A percentile compares a stretch with the other conserved stretches of the same genome.
Conservation (phyloP, 805 yeast genomes). For the Starmerella vaccinii region DNA sequence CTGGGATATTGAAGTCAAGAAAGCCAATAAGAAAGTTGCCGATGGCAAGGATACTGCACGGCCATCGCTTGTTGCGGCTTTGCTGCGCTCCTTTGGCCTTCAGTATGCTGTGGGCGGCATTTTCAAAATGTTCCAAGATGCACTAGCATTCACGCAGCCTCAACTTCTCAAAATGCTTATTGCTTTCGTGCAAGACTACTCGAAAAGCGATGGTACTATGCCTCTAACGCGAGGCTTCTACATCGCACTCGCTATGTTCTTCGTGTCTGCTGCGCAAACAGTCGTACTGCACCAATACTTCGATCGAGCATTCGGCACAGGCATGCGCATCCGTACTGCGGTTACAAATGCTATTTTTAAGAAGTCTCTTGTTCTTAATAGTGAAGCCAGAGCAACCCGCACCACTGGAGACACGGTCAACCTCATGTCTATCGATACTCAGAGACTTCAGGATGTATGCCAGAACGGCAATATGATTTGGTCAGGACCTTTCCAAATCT, state of each 20-base stretch:
- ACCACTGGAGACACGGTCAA: conserved; percentile 91
- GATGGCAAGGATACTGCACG: not conserved
- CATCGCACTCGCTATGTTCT: conserved; percentile 55
- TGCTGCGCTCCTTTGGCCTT: conserved; percentile 62
- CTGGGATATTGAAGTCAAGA: conserved; percentile 51
- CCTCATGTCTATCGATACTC: conserved; percentile 88
- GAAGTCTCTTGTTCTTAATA: conserved; percentile 60
- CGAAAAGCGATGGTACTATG: conserved; percentile 23
- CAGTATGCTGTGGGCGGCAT: conserved; percentile 61
- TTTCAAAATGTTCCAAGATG: conserved; percentile 65
- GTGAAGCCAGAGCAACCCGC: conserved; percentile 51
- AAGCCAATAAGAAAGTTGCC: not conserved
- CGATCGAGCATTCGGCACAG: conserved; percentile 42
- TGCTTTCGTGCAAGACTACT: conserved; percentile 44
- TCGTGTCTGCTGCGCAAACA: conserved; percentile 50
- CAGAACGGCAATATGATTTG: conserved; percentile 71
- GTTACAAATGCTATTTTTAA: conserved; percentile 58
- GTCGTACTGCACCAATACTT: conserved; percentile 58
- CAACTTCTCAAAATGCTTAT: conserved; percentile 64
- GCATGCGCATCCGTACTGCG: conserved; percentile 49
- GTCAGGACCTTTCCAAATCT: conserved; percentile 89
- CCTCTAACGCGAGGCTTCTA: conserved; percentile 49
- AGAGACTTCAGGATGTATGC: conserved; percentile 71
- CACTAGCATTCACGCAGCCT: conserved; percentile 79
- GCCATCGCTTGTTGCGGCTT: conserved; percentile 50